A percentile compares a stretch with the other conserved stretches of the same genome.
Conservation (phyloP, 2,329 filamentous ascomycete genomes). For the Orbilia javanica region DNA sequence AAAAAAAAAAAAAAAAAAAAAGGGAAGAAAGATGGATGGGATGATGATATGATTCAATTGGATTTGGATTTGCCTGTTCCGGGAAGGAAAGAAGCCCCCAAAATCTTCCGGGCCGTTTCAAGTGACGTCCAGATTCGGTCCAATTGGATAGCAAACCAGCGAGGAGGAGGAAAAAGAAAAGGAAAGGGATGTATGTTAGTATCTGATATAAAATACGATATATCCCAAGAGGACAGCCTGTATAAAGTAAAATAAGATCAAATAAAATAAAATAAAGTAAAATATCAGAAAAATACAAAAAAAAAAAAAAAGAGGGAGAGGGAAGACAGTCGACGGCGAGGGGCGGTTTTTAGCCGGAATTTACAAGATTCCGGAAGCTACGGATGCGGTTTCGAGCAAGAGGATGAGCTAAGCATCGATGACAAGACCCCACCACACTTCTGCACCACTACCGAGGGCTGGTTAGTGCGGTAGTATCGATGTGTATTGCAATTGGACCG, state of each 20-base stretch:
- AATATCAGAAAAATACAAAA: no score
- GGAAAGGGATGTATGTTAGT: no score
- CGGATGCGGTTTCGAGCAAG: constrained; percentile 23
- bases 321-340: not conserved
- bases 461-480: not conserved
- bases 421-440: not conserved
- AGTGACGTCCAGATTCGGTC: not conserved
- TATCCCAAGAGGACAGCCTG: no score
- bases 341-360: constrained; percentile 47
- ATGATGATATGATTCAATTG: no score
- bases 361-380: constrained; percentile 54
- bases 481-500: no score
- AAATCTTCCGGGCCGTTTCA: constrained; percentile 8
- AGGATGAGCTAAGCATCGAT: constrained; percentile 40
- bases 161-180: no score
- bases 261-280: not conserved
- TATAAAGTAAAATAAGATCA: not conserved
- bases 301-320: not conserved
- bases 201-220: no score
- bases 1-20: no score
- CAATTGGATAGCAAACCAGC: no score
- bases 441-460: not conserved
- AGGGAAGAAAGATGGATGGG: not conserved
- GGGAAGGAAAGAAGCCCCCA: constrained; percentile 31
- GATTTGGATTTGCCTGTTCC: constrained; percentile 20